Conservation (phyloP, 2,329 filamentous ascomycete genomes). For the Botrytis aclada region DNA sequence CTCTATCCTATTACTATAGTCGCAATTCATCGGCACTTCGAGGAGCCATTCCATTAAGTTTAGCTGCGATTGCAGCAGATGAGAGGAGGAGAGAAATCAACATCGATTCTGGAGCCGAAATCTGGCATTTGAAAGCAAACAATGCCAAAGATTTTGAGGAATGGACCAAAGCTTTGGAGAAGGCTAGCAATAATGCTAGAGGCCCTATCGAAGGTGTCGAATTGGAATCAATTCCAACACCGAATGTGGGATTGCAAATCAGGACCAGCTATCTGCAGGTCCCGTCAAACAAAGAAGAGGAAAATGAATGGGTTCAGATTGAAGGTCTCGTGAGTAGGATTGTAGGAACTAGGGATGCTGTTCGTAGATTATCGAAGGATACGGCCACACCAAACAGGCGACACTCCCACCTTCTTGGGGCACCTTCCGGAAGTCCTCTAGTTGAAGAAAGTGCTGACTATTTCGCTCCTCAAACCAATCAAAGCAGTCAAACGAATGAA, state of each 20-base stretch:
- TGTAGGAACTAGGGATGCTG: conserved; percentile 82
- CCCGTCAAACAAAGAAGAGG: conserved; percentile 52
- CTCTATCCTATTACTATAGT: conserved; percentile 94
- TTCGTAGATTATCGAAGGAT: conserved; percentile 81
- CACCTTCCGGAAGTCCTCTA: conserved; percentile 34
- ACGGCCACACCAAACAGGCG: conserved; percentile 53
- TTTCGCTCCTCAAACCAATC: conserved; percentile 47
- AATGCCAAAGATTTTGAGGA: conserved; percentile 82
- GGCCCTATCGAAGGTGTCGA: conserved; percentile 43
- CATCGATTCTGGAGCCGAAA: conserved; percentile 93
- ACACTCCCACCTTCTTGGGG: conserved; percentile 37
- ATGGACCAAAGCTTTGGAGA: conserved; percentile 84
- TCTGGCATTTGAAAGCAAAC: conserved; percentile 88
- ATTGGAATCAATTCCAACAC: conserved; percentile 28
- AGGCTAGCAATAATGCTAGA: conserved; percentile 66
- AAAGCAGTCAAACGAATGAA: conserved; percentile 42
- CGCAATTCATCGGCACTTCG: conserved; percentile 88
- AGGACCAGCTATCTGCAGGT: conserved; percentile 34
- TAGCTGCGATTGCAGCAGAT: conserved; percentile 88
- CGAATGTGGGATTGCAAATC: conserved; percentile 36
- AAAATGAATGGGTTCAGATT: conserved; percentile 82
- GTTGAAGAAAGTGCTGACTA: conserved; percentile 51
- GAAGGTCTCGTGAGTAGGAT: conserved; percentile 83
- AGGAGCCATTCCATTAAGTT: conserved; percentile 85
- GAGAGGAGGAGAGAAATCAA: conserved; percentile 87